Percentiles rank a stretch among this genome's conserved stretches.
Conservation (phyloP, 306 rosid genomes). For the Cucurbita moschata region DNA sequence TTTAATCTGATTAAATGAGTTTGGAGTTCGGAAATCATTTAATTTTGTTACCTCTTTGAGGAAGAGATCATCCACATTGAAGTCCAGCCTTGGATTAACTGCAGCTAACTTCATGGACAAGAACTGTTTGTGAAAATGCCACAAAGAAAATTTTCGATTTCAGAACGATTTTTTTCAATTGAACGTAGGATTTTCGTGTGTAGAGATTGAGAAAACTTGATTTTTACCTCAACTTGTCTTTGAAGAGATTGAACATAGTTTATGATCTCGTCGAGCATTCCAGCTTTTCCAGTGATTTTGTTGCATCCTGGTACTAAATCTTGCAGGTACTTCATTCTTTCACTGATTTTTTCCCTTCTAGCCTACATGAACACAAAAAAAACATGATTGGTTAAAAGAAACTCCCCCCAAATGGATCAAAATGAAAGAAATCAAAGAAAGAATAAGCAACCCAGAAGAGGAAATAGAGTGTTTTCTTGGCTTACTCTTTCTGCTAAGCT, state of each 20-base stretch:
- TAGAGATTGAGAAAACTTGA: not conserved
- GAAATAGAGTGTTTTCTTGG: not conserved
- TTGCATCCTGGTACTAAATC: conserved; percentile 97
- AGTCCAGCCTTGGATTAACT: conserved; percentile 73
- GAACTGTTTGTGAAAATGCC: conserved; percentile 43
- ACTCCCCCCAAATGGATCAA: not conserved
- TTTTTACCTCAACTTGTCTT: conserved; percentile 63
- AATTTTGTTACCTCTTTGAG: conserved; percentile 54
- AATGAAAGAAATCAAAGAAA: not conserved
- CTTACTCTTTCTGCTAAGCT: conserved; percentile 93
- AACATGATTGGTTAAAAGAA: not conserved
- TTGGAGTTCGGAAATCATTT: not conserved
- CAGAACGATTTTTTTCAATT: not conserved
- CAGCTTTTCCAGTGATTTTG: conserved; percentile 91
- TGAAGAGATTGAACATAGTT: conserved; percentile 89
- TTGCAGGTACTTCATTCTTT: conserved; percentile 89
- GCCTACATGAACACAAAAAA: conserved; percentile 29
- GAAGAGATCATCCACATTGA: conserved; percentile 71
- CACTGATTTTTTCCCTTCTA: conserved; percentile 88
- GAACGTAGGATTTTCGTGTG: not conserved
- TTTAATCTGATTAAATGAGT: not conserved
- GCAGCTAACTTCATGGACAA: conserved; percentile 93
- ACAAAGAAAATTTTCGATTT: conserved; percentile 3
- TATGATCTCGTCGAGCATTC: conserved; percentile 97
- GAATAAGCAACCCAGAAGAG: not conserved